A percentile compares a stretch with the other conserved stretches of the same genome.
These are phyloP conservation scores for Melampsora larici-populina DNA, from an alignment of 1,284 basidiomycete species.

Conservation along the genomic window DNA sequence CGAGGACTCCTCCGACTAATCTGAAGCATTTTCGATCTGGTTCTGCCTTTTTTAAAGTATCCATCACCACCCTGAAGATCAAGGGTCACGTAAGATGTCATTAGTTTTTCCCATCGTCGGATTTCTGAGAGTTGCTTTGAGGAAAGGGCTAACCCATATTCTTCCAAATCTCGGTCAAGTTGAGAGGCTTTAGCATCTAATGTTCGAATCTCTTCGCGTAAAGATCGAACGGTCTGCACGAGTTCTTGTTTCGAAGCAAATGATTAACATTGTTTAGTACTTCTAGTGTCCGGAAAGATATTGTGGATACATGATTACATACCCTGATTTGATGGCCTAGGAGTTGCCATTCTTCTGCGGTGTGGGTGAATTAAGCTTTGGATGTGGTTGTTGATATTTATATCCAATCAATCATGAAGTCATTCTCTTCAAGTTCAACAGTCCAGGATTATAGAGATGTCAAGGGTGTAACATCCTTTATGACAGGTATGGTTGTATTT, in stretches of 20 bases:
- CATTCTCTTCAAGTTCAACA: too few relatives aligned
- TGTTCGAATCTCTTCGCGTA: constrained; percentile 41
- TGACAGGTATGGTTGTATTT: too few relatives aligned
- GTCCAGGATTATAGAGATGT: too few relatives aligned
- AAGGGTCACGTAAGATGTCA: background rate
- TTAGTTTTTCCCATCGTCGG: background rate
- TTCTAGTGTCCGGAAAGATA: background rate
- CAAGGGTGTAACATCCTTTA: too few relatives aligned
- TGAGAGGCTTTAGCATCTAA: constrained; percentile 74
- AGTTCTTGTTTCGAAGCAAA: constrained; percentile 20
- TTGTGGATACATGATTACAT: background rate
- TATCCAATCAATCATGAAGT: too few relatives aligned
- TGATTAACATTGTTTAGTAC: background rate
- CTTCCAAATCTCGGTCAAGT: constrained; percentile 85
- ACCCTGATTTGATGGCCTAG: constrained; percentile 32
- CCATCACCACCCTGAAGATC: constrained; percentile 72
- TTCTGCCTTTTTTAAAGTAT: constrained; percentile 75
- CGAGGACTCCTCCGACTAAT: constrained; percentile 89
- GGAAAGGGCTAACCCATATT: constrained; percentile 62
- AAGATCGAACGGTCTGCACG: constrained; percentile 41
- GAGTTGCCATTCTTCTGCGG: background rate
- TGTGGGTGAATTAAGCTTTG: too few relatives aligned
- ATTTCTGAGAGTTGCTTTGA: constrained; percentile 17
- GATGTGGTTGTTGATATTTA: too few relatives aligned
- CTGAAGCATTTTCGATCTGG: constrained; percentile 93